Percentiles rank a stretch among this genome's conserved stretches.
Conservation (phyloP, 257 asterid species). For the Paulownia fortunei region DNA sequence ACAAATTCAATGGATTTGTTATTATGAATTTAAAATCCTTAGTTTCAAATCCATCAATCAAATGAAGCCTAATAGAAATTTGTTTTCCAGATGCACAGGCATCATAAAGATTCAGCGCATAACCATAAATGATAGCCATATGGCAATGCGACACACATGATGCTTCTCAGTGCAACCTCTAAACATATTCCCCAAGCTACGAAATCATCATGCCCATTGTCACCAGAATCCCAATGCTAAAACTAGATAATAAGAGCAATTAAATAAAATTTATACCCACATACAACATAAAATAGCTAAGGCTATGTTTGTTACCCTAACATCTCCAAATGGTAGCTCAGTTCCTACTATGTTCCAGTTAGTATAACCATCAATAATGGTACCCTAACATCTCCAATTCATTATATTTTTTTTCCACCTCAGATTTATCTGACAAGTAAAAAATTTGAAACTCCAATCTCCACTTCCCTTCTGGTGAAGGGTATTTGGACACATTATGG, state of each 20-base stretch:
- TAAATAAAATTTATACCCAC: neutral
- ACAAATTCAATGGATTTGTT: too few relatives aligned
- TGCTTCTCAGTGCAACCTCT: neutral
- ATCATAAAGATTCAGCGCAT: neutral
- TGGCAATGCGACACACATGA: neutral
- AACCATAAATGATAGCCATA: neutral
- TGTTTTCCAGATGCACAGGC: neutral
- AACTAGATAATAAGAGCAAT: too few relatives aligned
- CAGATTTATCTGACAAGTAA: neutral
- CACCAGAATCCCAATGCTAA: too few relatives aligned
- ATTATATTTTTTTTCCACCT: neutral
- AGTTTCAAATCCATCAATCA: too few relatives aligned
- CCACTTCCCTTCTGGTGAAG: neutral
- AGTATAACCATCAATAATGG: neutral
- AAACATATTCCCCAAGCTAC: neutral
- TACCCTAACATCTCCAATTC: neutral
- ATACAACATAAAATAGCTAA: neutral
- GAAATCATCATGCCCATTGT: neutral
- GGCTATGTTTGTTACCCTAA: too few relatives aligned
- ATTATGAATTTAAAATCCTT: too few relatives aligned
- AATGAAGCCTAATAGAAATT: neutral
- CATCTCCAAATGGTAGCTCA: neutral
- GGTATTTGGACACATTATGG: neutral
- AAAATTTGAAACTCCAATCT: neutral
- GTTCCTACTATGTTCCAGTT: neutral